phyloP scores from a whole-genome alignment of 2,329 filamentous ascomycete species.

The Pseudogymnoascus sp. region DNA sequence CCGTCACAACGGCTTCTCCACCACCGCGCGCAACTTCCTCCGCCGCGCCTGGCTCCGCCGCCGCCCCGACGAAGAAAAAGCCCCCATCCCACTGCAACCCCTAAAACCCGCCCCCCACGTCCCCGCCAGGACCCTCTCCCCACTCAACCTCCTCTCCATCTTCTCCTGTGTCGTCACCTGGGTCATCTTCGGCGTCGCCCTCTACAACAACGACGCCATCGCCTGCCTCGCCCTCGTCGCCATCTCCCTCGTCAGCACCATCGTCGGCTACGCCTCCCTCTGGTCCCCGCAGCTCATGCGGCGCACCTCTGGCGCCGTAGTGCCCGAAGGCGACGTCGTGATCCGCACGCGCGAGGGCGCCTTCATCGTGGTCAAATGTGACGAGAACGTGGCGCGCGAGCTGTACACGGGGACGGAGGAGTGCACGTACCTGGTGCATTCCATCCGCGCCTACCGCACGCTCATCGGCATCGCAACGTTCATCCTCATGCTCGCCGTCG shows the following conservation, averaged over 20 bases:
- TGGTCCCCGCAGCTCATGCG: conserved; percentile 49
- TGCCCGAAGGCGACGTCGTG: conserved; percentile 48
- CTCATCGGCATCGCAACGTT: conserved; percentile 51
- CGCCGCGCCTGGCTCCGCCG: background rate
- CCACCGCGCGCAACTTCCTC: background rate
- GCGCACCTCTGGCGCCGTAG: conserved; percentile 36
- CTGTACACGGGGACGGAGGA: conserved; percentile 53
- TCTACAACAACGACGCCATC: conserved; percentile 39
- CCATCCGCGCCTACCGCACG: conserved; percentile 36
- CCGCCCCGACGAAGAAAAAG: background rate
- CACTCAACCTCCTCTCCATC: conserved; percentile 44
- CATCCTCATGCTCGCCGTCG: conserved; percentile 52
- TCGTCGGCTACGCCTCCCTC: conserved; percentile 48
- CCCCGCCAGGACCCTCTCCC: conserved; percentile 40
- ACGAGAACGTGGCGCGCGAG: conserved; percentile 53
- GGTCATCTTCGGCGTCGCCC: conserved; percentile 38
- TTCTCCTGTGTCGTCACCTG: conserved; percentile 42
- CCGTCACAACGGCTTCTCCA: background rate
- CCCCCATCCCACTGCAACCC: background rate
- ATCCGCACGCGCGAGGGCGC: conserved; percentile 53
- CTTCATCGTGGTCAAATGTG: conserved; percentile 48
- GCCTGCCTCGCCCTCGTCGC: conserved; percentile 43
- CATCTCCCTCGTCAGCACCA: conserved; percentile 43
- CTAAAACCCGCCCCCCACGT: conserved; percentile 37
- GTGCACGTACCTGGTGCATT: conserved; percentile 45